Conservation (phyloP, 1,284 basidiomycete genomes). For the Ustilago vetiveriae region DNA sequence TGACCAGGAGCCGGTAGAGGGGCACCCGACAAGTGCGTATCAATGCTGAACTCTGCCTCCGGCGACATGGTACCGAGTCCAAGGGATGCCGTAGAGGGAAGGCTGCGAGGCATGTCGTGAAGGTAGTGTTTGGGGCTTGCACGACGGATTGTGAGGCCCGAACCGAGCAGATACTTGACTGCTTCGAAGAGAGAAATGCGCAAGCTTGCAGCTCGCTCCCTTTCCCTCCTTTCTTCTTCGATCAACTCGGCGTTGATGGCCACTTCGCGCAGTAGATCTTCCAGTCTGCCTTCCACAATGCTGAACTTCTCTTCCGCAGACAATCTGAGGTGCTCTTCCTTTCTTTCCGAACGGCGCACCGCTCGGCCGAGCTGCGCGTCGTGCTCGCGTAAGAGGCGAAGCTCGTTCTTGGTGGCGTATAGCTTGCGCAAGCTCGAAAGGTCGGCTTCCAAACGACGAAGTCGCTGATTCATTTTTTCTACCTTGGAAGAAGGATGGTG, state of each 20-base stretch:
- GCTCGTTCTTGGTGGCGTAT: constrained; percentile 64
- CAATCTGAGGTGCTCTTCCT: constrained; percentile 59
- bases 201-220: constrained; percentile 49
- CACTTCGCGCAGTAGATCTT: constrained; percentile 59
- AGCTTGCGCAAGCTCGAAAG: constrained; percentile 51
- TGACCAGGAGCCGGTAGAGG: constrained; percentile 6
- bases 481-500: constrained; percentile 64
- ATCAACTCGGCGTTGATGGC: constrained; percentile 65
- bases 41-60: constrained; percentile 11
- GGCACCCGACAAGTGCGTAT: not conserved
- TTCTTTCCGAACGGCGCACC: constrained; percentile 61
- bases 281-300: constrained; percentile 58
- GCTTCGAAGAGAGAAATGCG: constrained; percentile 53
- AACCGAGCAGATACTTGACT: constrained; percentile 56
- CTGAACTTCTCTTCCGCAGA: constrained; percentile 60
- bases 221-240: constrained; percentile 57
- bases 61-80: constrained; percentile 29
- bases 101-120: constrained; percentile 43
- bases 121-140: constrained; percentile 41
- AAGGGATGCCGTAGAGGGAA: constrained; percentile 41
- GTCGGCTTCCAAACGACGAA: constrained; percentile 64
- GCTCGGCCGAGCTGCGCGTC: constrained; percentile 65
- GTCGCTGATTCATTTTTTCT: constrained; percentile 58
- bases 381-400: constrained; percentile 64
- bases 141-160: constrained; percentile 28